These are phyloP conservation scores for Mycena maculata DNA, from an alignment of 768 basidiomycete species.

Conservation along the genomic window DNA sequence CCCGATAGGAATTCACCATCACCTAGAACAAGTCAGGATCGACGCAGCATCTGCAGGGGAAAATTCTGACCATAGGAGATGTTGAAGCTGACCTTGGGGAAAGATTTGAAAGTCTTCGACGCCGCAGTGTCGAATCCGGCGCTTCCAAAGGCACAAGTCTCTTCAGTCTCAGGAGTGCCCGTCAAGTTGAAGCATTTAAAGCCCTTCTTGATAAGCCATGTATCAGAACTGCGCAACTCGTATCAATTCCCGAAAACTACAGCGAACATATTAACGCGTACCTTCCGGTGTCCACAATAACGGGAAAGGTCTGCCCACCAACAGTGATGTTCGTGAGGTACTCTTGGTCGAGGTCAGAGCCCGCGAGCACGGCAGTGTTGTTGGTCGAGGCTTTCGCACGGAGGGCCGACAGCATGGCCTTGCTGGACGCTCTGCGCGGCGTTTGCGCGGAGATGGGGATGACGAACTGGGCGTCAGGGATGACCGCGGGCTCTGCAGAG, in stretches of 20 bases:
- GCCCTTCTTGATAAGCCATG: conserved; percentile 35
- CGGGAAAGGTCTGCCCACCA: conserved; percentile 34
- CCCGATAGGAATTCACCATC: conserved; percentile 37
- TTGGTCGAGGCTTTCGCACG: neutral
- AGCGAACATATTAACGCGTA: neutral
- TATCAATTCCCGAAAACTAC: neutral
- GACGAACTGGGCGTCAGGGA: conserved; percentile 30
- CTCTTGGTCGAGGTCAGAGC: conserved; percentile 32
- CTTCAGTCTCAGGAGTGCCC: conserved; percentile 15
- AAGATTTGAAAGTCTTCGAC: conserved; percentile 32
- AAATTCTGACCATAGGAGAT: conserved; percentile 35
- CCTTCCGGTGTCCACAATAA: conserved; percentile 37
- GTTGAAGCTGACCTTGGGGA: conserved; percentile 33
- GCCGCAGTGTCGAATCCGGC: conserved; percentile 33
- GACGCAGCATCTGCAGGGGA: no score
- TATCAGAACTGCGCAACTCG: conserved; percentile 35
- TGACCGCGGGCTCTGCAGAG: conserved; percentile 20
- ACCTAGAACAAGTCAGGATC: no score
- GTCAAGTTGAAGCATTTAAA: conserved; percentile 38
- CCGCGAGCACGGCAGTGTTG: conserved; percentile 25
- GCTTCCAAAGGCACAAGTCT: conserved; percentile 36
- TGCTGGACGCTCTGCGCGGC: conserved; percentile 28
- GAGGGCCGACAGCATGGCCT: conserved; percentile 4
- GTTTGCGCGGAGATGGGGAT: conserved; percentile 23
- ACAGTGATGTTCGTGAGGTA: conserved; percentile 35